These are phyloP conservation scores for Hericium erinaceus DNA, from an alignment of 768 basidiomycete species.

Conservation along the genomic window DNA sequence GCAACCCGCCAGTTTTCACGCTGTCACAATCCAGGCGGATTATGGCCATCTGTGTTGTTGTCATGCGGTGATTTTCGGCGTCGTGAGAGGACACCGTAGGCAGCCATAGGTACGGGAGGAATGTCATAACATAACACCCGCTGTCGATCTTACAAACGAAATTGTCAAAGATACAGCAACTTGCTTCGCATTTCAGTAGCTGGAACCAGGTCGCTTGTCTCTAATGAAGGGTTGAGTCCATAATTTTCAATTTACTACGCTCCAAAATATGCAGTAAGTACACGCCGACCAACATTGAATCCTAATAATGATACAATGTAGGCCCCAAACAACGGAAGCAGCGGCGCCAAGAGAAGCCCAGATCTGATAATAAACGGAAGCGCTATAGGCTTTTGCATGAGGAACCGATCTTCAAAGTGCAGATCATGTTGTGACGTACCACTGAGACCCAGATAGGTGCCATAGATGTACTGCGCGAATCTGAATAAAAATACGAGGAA, in stretches of 20 bases:
- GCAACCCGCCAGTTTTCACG: too few species aligned
- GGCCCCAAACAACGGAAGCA: slow-evolving; percentile 77
- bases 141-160: too few species aligned
- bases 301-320: slow-evolving; percentile 84
- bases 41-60: too few species aligned
- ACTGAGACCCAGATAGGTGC: slow-evolving; percentile 79
- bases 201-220: too few species aligned
- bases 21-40: too few species aligned
- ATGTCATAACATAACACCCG: too few species aligned
- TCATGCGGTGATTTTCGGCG: too few species aligned
- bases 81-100: too few species aligned
- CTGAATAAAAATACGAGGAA: slow-evolving; percentile 26
- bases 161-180: too few species aligned
- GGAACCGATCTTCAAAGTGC: slow-evolving; percentile 9
- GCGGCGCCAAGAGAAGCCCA: slow-evolving; percentile 83
- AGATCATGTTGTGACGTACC: slow-evolving; percentile 34
- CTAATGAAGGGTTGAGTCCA: too few species aligned
- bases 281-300: slow-evolving; percentile 81
- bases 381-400: slow-evolving; percentile 32
- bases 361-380: slow-evolving; percentile 91
- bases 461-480: slow-evolving; percentile 85
- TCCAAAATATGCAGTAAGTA: slow-evolving; percentile 75
- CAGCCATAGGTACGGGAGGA: too few species aligned
- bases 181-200: too few species aligned
- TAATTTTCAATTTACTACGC: background rate